Base-by-base conservation (phyloP, 2,329 filamentous ascomycete genomes). In the Zasmidium angulare region DNA sequence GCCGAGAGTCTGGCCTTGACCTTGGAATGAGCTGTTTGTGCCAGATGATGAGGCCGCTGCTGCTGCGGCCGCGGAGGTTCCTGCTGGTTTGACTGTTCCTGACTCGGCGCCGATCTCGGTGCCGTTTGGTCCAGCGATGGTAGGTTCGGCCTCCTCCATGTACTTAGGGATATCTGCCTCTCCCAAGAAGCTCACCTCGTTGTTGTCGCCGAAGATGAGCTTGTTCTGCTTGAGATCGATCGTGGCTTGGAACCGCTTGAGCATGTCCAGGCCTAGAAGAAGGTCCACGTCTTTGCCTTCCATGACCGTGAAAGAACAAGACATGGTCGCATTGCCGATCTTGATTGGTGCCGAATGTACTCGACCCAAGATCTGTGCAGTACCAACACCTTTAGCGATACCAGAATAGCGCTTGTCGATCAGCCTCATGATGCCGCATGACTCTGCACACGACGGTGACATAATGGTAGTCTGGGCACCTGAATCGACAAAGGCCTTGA, bases 251-350 rank as follows among this genome's bases (percentile, higher is more conserved):
- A 98, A 93, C 43, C 95, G 86, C 78, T 96, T 97, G 62, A 99
- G 82, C 91, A 99, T 99, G 75, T 99, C 95, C 46, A 99, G 80
- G 2, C 95, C 95, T 12, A 99, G 85, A 1, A 99, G 84, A 19
- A 99, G 82, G 73, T 98, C 95, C 22, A 99, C 95, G 54, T 91
- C 87, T 77, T 98, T 99, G 65, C 95, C 95, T 78, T 99, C 95
- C 95, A 99, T 99, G 71, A 99, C 95, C 2, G 95, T 99, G 75
- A 99, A 99, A 60, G 92, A 95, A 78, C 93, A 98, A 2, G 93
- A 89, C 67, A 99, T 81, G 72, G 91, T 92, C 63, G 93, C 85
- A 46, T 84, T 86, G 55, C 93, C 95, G 67, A 99, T 95, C 76
- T 91, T 93, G 76, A 99, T 96, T 75, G 93, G 91, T 10, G 95